phyloP scores from a whole-genome alignment of 176 grass and related monocot species.

The Oryza coarctata region DNA sequence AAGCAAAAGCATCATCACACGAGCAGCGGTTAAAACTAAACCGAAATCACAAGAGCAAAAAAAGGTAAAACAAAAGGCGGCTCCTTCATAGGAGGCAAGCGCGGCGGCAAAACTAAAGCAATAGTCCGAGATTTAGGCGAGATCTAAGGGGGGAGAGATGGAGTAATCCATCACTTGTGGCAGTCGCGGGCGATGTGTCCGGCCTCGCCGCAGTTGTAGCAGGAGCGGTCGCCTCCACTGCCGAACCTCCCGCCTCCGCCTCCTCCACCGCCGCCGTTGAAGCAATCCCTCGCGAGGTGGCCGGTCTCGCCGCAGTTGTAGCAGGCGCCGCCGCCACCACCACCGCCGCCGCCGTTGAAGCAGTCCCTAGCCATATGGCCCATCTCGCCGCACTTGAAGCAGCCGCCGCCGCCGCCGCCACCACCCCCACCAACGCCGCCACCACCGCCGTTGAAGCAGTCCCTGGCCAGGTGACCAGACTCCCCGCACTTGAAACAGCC shows the following conservation, averaged over 20 bases:
- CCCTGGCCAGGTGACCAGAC: conserved; percentile 52
- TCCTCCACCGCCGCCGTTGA: conserved; percentile 14
- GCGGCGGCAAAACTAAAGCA: conserved; percentile 53
- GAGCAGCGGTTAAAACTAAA: conserved; percentile 1
- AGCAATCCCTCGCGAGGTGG: conserved; percentile 75
- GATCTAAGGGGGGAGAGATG: background rate
- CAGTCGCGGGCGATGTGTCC: conserved; percentile 92
- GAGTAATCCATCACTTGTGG: conserved; percentile 25
- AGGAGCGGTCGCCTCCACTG: conserved; percentile 57
- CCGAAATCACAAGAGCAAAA: background rate
- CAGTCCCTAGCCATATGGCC: conserved; percentile 65
- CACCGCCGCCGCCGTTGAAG: conserved; percentile 30
- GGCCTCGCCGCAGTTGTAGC: conserved; percentile 78
- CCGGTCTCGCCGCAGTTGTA: conserved; percentile 82
- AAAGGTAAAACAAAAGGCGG: background rate
- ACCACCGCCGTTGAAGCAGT: conserved; percentile 43
- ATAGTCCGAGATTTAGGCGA: conserved; percentile 21
- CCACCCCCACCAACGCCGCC: conserved; percentile 17
- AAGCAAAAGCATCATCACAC: conserved; percentile 30
- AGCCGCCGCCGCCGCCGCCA: conserved; percentile 20
- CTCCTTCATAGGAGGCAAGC: conserved; percentile 17
- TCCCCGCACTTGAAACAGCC: conserved; percentile 60
- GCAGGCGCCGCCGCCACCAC: conserved; percentile 51
- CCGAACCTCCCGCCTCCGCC: conserved; percentile 40
- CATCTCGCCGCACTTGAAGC: conserved; percentile 54